Base-by-base conservation (phyloP, 2,329 filamentous ascomycete species). In the Stachybotrys echinatus region DNA sequence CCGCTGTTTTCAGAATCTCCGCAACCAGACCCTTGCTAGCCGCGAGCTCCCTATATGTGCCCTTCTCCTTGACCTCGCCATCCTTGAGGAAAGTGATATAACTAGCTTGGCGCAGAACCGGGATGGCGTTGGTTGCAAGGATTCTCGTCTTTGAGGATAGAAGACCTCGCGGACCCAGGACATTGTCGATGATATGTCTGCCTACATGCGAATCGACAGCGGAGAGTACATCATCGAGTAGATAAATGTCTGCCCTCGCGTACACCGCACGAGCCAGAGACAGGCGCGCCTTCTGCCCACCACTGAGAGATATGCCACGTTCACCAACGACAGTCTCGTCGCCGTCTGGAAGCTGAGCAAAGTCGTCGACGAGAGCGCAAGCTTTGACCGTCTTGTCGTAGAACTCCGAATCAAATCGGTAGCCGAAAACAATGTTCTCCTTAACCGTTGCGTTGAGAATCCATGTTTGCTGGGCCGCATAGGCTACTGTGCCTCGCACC, bases 191-290 rank as follows among this genome's bases (percentile, higher is more conserved):
- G 50, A 99, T 80, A 70, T 99, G 94, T 55, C 89, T 82, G 46
- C 94, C 94, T 52, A 99, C 94, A 64, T 99, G 94, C 56, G 95
- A 92, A 70, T 99, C 94, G n/a, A 99, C 94, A 1, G 95, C 94
- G 17, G 92, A 97, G 12, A 99, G 77, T 53, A 92, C 88, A 65
- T 99, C 94, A 58, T 99, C 94, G 12, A 99, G 77, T 12, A 99
- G 77, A 63, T 97, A 97, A 46, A 99, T 84, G 65, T 99, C 95
- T n/a, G 94, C 91, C 58, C 94, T 83, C 47, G 95, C 92, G 64
- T 99, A 99, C 1, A 99, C 94, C 23, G 95, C 92, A 65, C 94
- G 83, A 39, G 94, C 94, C 49, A 99, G 77, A 14, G 91, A 92
- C 53, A 99, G 79, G 54, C 94, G 88, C 49, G 94, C 92, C 72